These are phyloP conservation scores for Annulohypoxylon bovei DNA, from an alignment of 495 filamentous ascomycete genomes.

Conservation along the genomic window DNA sequence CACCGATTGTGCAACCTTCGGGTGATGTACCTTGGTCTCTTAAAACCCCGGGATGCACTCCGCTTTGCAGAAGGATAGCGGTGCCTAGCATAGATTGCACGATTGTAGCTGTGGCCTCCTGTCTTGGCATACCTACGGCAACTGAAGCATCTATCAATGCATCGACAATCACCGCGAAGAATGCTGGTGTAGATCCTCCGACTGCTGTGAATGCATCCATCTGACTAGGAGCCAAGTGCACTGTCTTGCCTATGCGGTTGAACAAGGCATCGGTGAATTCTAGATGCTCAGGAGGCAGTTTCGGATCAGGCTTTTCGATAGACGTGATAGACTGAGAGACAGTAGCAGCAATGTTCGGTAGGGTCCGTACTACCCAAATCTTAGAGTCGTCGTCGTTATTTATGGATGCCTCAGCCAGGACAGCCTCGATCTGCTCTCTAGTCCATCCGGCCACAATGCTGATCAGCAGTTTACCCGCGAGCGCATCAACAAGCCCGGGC, in stretches of 20 bases:
- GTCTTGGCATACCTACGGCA: not conserved
- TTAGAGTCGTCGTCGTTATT: not conserved
- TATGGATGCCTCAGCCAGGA: not conserved
- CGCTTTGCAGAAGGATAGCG: not conserved
- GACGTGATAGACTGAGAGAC: not conserved
- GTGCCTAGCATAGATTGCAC: constrained; percentile 1
- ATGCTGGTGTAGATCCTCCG: not conserved
- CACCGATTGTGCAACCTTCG: not conserved
- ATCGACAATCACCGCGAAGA: not conserved
- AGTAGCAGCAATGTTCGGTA: not conserved
- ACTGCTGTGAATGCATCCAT: constrained; percentile 1
- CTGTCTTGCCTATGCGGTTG: constrained; percentile 1
- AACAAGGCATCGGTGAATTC: not conserved
- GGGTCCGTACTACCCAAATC: not conserved
- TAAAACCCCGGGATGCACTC: not conserved
- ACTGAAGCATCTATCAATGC: not conserved
- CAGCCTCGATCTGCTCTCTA: not conserved
- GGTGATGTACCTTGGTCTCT: not conserved
- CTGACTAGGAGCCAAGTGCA: not conserved
- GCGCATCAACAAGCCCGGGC: not conserved
- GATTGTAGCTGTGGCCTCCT: not conserved
- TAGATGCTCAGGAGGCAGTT: not conserved
- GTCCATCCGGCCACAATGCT: constrained; percentile 2
- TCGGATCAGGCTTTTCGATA: not conserved
- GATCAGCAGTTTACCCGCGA: not conserved